Evolutionary conservation across 2,329 filamentous ascomycete genomes (phyloP), one percentile per base, ranked within the genome.

Genomic region (Aspergillus persii): DNA sequence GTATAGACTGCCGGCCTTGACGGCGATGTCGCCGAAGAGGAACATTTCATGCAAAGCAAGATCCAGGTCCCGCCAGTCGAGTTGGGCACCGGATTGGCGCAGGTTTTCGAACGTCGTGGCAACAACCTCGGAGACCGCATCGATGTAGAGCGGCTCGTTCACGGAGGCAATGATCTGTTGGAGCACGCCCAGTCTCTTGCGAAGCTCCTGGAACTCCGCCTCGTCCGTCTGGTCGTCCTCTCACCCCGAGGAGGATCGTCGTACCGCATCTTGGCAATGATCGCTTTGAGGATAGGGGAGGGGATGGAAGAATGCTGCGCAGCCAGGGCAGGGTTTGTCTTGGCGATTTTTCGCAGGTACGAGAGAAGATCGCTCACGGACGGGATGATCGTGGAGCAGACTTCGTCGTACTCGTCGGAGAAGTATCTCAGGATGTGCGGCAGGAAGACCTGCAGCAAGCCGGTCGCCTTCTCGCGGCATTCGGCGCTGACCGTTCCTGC

Each of bases 161-260:
- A 96, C 91, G 8, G 89, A 89, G 15, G 95, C 93, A 54, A 98
- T 89, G 46, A 90, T 92, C 79, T 97, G 96, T 74, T 99, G 95
- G 47, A 99, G 81, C 46, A 92, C 89, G 74, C 96, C 91, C 51
- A 99, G 81, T 67, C 91, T 86, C 74, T 96, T 96, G 60, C 96
- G 87, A 56, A 99, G 83, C 67, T 99, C 95, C 71, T 96, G 91
- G 68, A 99, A 99, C 73, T 99, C 95, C 29, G 94, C 95, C 77
- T 99, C 95, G 68, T 98, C 95, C 2, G 92, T 96, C 74, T 96
- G 89, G 68, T 96, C 93, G 68, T 96, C 92, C 71, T 97, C 93
- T 93, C 88, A 41, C 93, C 94, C 94, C 94, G 86, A 89, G 1
- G 91, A 90, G 5, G 94, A 72, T 97, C 94, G 69, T 99, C 95